phyloP scores from a whole-genome alignment of 75 land plant species.

The Pinus taeda region DNA sequence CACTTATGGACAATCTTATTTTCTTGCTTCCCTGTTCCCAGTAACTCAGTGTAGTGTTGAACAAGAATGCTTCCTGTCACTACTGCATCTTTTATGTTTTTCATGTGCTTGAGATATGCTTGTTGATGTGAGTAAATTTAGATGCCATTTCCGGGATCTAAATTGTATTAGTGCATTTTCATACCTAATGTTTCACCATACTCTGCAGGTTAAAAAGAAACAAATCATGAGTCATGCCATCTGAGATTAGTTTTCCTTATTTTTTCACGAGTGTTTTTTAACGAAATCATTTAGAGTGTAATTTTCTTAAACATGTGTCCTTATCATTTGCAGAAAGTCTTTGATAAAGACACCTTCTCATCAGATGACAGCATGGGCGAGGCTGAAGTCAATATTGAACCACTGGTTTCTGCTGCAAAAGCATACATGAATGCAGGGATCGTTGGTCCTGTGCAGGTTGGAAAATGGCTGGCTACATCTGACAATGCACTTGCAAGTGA shows the following conservation, averaged over 20 bases:
- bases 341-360: slow-evolving; percentile 84
- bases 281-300: neutral
- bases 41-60: neutral
- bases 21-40: no score
- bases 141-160: neutral
- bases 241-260: neutral
- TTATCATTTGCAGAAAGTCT: slow-evolving; percentile 60
- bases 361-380: slow-evolving; percentile 97
- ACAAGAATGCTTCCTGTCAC: neutral
- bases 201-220: neutral
- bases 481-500: slow-evolving; percentile 87
- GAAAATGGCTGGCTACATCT: slow-evolving; percentile 81
- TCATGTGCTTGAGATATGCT: neutral
- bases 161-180: neutral
- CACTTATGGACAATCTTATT: no score
- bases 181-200: neutral
- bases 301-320: neutral
- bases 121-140: neutral
- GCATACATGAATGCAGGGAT: slow-evolving; percentile 55
- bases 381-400: slow-evolving; percentile 89
- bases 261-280: neutral
- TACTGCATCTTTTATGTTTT: neutral
- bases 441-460: slow-evolving; percentile 71
- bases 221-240: neutral
- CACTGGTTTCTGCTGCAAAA: slow-evolving; percentile 78